Percentiles rank a stretch among this genome's conserved stretches.
Conservation (phyloP, 2,329 filamentous ascomycete genomes). For the Pestalotiopsis sp. region DNA sequence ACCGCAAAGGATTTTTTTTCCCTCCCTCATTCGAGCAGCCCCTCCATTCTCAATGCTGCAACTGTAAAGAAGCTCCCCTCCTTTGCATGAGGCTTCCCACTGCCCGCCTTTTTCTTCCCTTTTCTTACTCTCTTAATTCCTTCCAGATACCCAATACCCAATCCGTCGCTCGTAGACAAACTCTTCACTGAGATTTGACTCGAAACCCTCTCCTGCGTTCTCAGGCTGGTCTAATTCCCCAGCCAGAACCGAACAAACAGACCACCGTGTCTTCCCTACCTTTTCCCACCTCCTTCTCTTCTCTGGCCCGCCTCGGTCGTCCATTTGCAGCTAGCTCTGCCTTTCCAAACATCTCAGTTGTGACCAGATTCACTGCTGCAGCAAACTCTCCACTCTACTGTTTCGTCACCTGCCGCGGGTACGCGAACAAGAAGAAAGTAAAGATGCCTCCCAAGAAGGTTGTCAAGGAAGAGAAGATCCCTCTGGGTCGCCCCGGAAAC, state of each 20-base stretch:
- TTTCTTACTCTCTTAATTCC: conserved; percentile 13
- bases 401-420: conserved; percentile 53
- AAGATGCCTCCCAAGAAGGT: conserved; percentile 95
- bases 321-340: conserved; percentile 70
- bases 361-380: conserved; percentile 49
- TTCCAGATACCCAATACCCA: conserved; percentile 24
- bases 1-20: conserved; percentile 14
- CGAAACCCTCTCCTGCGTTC: conserved; percentile 9
- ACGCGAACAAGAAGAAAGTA: conserved; percentile 62
- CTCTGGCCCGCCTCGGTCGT: conserved; percentile 50
- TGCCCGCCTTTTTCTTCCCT: neutral
- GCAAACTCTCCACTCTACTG: conserved; percentile 33
- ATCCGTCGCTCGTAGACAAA: conserved; percentile 17
- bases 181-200: conserved; percentile 15
- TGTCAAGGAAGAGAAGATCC: conserved; percentile 91
- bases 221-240: conserved; percentile 30
- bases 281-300: conserved; percentile 52
- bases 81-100: conserved; percentile 12
- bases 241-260: conserved; percentile 34
- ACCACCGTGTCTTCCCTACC: conserved; percentile 47
- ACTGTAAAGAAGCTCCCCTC: conserved; percentile 7
- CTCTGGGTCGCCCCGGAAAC: conserved; percentile 94
- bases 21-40: conserved; percentile 7
- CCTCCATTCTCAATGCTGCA: conserved; percentile 12
- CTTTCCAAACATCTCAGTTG: conserved; percentile 45